Percentiles rank a stretch among this genome's conserved stretches.
These are phyloP conservation scores for Pouteria glomerata DNA, from an alignment of 148 eudicot genomes.

Conservation along the genomic window DNA sequence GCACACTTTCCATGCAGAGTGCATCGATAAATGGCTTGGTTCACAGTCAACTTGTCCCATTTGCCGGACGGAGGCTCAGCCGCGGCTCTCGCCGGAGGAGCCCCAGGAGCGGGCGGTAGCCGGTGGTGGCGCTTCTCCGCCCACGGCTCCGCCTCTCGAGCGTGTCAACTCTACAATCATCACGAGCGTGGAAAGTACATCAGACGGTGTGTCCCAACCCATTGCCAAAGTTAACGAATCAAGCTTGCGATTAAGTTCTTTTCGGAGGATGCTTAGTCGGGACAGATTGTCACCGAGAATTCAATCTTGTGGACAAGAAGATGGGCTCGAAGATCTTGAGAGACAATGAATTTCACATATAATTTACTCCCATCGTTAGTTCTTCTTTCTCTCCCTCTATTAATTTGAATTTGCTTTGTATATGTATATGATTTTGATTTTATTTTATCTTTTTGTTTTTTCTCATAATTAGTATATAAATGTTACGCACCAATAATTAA, in stretches of 20 bases:
- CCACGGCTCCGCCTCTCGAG: slow-evolving; percentile 39
- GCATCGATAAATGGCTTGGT: slow-evolving; percentile 52
- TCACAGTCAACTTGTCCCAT: slow-evolving; percentile 51
- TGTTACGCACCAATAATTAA: no score
- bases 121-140: neutral
- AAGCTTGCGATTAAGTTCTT: slow-evolving; percentile 50
- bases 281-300: slow-evolving; percentile 39
- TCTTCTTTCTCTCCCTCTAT: neutral
- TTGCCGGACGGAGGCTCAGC: slow-evolving; percentile 52
- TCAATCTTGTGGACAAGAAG: slow-evolving; percentile 23
- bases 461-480: no score
- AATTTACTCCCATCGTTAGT: no score
- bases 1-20: slow-evolving; percentile 53
- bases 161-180: neutral
- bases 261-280: slow-evolving; percentile 48
- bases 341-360: slow-evolving; percentile 32
- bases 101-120: no score
- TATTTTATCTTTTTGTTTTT: no score
- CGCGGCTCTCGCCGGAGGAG: slow-evolving; percentile 6
- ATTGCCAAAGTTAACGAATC: slow-evolving; percentile 24
- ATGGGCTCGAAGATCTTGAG: slow-evolving; percentile 30
- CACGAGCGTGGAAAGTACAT: slow-evolving; percentile 18
- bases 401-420: no score
- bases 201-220: slow-evolving; percentile 12
- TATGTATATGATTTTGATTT: no score